Evolutionary conservation across 2,329 filamentous ascomycete species (phyloP).

Genomic region (Laburnicola sp.): DNA sequence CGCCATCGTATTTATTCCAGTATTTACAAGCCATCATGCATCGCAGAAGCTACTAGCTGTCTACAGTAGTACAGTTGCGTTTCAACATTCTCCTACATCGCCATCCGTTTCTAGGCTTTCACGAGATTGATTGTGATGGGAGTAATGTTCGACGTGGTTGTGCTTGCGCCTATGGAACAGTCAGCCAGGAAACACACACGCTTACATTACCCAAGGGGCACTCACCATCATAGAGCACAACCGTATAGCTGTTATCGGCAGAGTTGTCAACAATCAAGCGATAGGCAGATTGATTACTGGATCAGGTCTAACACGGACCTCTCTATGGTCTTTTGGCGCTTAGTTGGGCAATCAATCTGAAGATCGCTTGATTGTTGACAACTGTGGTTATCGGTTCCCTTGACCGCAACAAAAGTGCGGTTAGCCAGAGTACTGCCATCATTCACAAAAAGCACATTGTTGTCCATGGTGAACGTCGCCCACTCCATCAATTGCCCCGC

Average conservation of each 20-base stretch:
- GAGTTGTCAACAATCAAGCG: no score
- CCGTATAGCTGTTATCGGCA: slow-evolving; percentile 13
- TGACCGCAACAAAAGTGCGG: slow-evolving; percentile 30
- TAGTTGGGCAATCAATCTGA: no score
- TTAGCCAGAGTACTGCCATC: slow-evolving; percentile 31
- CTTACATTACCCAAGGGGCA: background rate
- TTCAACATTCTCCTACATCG: background rate
- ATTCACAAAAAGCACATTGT: slow-evolving; percentile 29
- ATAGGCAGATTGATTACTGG: no score
- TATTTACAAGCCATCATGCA: no score
- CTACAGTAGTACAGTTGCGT: background rate
- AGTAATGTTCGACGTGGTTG: slow-evolving; percentile 18
- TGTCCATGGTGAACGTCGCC: slow-evolving; percentile 35
- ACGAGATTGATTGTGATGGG: slow-evolving; percentile 27
- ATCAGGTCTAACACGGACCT: no score
- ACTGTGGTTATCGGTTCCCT: slow-evolving; percentile 8
- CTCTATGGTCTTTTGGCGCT: no score
- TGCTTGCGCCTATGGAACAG: slow-evolving; percentile 20
- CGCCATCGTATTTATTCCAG: no score
- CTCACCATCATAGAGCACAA: slow-evolving; percentile 36
- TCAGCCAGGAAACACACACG: slow-evolving; percentile 7
- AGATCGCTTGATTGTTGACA: no score
- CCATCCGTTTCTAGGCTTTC: slow-evolving; percentile 6
- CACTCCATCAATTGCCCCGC: slow-evolving; percentile 34
- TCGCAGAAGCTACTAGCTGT: background rate